Evolutionary conservation across 2,329 filamentous ascomycete genomes (phyloP), one percentile per base, ranked within the genome.

Genomic region (Chaetomiaceae sp.): DNA sequence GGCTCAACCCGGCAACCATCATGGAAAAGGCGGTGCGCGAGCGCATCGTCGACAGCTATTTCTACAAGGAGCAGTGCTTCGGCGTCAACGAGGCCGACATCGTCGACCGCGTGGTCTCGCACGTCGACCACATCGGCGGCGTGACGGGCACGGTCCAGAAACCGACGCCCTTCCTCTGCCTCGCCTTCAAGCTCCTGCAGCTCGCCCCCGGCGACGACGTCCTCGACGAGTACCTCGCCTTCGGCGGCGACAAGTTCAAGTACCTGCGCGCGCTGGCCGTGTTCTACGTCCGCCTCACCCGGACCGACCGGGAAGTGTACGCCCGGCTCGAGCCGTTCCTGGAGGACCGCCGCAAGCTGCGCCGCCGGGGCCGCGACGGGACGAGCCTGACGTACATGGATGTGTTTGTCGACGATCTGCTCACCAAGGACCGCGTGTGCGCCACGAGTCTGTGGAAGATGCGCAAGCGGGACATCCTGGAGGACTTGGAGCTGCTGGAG

Each of bases 61-160:
- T 96, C 75, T 99, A 90, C 87, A 96, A 96, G 71, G 94, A 97
- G 73, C 91, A 96, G 74, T 96, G 94, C 69, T 99, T 97, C 72
- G 94, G 88, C 37, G 79, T 99, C 60, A 99, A 97, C 74, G 84
- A 86, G 67, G 82, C 82, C 48, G 81, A 85, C 70, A 76, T 99
- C 5, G 86, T 96, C 63, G 89, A 96, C 73, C 89, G 94, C 59
- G 91, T 95, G 0, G 87, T 90, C 23, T 87, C 92, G 62, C 79
- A 85, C 70, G 80, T 99, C 42, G 79, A 75, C 44, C 94, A 87
- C 70, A 81, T 99, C 52, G 94, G 91, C 58, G 94, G 94, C 61
- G 95, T 90, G 5, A 90, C 90, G 65, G 90, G 91, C 48, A 80
- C 83, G 16, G 80, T 84, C 43, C 92, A 96, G 69, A 89, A 89